These are phyloP conservation scores for Hanseniaspora sp. DNA, from an alignment of 1,139 yeast genomes.

Conservation along the genomic window DNA sequence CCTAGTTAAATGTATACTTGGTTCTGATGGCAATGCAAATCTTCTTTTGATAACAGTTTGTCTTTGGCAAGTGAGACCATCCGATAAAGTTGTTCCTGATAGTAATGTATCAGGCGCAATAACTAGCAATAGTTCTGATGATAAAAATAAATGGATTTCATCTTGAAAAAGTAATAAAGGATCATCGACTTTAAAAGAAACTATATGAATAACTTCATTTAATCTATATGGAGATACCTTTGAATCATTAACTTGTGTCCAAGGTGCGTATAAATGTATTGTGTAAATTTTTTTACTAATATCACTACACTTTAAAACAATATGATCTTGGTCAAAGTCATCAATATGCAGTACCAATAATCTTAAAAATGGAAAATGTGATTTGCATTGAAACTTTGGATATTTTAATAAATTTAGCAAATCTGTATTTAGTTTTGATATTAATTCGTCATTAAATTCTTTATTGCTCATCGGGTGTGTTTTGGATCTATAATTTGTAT, in stretches of 20 bases:
- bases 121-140: not conserved
- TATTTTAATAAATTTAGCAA: not conserved
- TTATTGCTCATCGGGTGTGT: not conserved
- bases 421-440: not conserved
- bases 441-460: not conserved
- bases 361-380: constrained; percentile 4
- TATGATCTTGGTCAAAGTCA: not conserved
- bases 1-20: constrained; percentile 49
- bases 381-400: not conserved
- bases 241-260: not conserved
- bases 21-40: constrained; percentile 37
- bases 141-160: not conserved
- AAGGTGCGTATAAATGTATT: not conserved
- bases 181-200: not conserved
- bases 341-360: not conserved
- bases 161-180: not conserved
- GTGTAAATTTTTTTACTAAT: not conserved
- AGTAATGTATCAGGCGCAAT: constrained; percentile 6
- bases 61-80: constrained; percentile 14
- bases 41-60: constrained; percentile 14
- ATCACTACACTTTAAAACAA: constrained; percentile 3
- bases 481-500: not conserved
- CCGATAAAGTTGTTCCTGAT: constrained; percentile 9
- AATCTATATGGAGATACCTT: not conserved
- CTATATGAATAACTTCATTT: constrained; percentile 4